Evolutionary conservation across 441 rosid species (phyloP).

Genomic region (Raphanus hybrid): DNA sequence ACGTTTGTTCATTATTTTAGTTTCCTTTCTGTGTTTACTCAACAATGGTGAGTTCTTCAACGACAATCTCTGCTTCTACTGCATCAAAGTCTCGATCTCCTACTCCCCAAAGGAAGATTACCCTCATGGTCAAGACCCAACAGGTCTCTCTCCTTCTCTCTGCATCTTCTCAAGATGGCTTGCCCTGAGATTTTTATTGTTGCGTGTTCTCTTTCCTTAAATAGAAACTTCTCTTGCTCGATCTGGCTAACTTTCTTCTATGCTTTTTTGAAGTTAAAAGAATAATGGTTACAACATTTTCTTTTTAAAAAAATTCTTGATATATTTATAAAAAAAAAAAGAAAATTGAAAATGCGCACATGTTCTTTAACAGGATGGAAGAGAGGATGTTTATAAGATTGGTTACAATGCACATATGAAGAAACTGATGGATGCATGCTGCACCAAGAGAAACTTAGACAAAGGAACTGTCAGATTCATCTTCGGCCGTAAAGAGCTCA

Average conservation of each 20-base stretch:
- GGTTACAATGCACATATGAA: slow-evolving; percentile 4
- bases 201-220: neutral
- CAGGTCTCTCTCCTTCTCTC: slow-evolving; percentile 30
- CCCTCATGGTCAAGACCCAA: slow-evolving; percentile 35
- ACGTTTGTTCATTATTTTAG: neutral
- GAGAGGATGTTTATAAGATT: slow-evolving; percentile 24
- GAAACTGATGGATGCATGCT: slow-evolving; percentile 34
- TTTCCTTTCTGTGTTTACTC: neutral
- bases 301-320: neutral
- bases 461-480: slow-evolving; percentile 11
- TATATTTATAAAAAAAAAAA: neutral
- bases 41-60: slow-evolving; percentile 22
- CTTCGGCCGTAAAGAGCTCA: neutral
- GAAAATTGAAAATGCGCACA: neutral
- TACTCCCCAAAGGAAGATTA: slow-evolving; percentile 9
- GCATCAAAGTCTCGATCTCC: slow-evolving; percentile 34
- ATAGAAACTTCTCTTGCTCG: slow-evolving; percentile 4
- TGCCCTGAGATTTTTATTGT: neutral
- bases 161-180: slow-evolving; percentile 2
- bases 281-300: neutral
- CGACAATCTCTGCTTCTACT: slow-evolving; percentile 37
- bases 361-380: slow-evolving; percentile 16
- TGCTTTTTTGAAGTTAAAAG: neutral
- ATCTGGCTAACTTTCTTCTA: neutral
- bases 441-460: slow-evolving; percentile 22